phyloP scores from a whole-genome alignment of 1,284 basidiomycete genomes.

The Irpex sp. region DNA sequence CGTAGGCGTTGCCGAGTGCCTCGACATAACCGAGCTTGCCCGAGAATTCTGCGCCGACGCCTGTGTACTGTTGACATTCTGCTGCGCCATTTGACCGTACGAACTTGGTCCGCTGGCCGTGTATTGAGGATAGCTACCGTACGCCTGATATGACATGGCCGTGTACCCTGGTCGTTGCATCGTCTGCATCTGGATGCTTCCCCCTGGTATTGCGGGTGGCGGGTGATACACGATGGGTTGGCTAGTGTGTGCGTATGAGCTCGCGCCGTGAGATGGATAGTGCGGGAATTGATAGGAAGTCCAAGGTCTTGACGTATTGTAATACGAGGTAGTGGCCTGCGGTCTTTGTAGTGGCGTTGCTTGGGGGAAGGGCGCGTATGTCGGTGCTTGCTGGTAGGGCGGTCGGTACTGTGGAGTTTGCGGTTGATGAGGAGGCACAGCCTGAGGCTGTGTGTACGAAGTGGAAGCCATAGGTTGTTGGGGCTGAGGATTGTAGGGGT shows the following conservation, averaged over 20 bases:
- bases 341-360: neutral
- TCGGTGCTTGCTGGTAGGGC: neutral
- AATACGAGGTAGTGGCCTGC: neutral
- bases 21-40: neutral
- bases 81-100: neutral
- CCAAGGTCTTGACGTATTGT: neutral
- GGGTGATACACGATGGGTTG: neutral
- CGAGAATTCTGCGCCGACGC: neutral
- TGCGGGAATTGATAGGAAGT: neutral
- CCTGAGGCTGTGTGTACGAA: neutral
- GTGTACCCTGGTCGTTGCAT: conserved; percentile 8
- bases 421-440: neutral
- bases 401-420: neutral
- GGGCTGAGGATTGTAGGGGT: neutral
- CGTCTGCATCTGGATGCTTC: neutral
- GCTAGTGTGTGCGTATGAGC: neutral
- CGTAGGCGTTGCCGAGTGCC: neutral
- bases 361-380: neutral
- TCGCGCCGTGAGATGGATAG: neutral
- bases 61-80: neutral
- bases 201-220: neutral
- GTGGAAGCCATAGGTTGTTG: neutral
- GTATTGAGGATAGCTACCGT: neutral
- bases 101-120: neutral
- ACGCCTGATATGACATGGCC: conserved; percentile 7